Evolutionary conservation across 2,329 filamentous ascomycete species (phyloP).

Genomic region (Verticillium klebahnii): DNA sequence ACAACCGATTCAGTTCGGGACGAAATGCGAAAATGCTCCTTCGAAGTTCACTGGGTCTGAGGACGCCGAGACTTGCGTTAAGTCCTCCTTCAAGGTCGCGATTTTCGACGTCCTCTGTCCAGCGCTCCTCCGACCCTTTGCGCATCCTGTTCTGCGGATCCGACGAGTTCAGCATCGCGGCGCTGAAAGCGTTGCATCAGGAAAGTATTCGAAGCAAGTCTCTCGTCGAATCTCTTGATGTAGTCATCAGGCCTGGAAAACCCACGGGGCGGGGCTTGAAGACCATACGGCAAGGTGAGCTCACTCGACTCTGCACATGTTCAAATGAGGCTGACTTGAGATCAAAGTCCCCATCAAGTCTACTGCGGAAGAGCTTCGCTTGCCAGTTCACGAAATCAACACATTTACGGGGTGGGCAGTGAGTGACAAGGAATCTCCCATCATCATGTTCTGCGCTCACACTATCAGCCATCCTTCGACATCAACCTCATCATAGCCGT

Average conservation of each 20-base stretch:
- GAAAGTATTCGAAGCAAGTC: conserved; percentile 49
- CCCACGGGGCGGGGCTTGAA: conserved; percentile 71
- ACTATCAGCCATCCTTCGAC: conserved; percentile 40
- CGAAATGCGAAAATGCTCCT: background rate
- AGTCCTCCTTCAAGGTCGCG: background rate
- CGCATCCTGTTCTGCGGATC: conserved; percentile 92
- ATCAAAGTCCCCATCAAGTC: conserved; percentile 66
- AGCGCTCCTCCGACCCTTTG: conserved; percentile 54
- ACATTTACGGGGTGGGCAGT: conserved; percentile 81
- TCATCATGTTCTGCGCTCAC: conserved; percentile 2
- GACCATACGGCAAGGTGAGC: conserved; percentile 57
- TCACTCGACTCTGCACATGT: background rate
- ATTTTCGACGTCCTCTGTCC: background rate
- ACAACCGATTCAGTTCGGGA: background rate
- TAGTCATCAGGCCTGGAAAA: conserved; percentile 78
- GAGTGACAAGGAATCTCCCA: conserved; percentile 21
- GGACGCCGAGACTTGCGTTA: background rate
- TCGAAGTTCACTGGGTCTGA: background rate
- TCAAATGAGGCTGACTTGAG: background rate
- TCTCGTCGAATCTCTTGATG: conserved; percentile 73
- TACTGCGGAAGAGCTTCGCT: conserved; percentile 56
- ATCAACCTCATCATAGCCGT: conserved; percentile 85
- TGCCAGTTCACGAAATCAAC: conserved; percentile 70
- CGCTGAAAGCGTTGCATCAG: conserved; percentile 62
- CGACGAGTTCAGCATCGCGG: conserved; percentile 81